Conservation (phyloP, 2,329 filamentous ascomycete genomes). For the Gaeumannomyces sp. region DNA sequence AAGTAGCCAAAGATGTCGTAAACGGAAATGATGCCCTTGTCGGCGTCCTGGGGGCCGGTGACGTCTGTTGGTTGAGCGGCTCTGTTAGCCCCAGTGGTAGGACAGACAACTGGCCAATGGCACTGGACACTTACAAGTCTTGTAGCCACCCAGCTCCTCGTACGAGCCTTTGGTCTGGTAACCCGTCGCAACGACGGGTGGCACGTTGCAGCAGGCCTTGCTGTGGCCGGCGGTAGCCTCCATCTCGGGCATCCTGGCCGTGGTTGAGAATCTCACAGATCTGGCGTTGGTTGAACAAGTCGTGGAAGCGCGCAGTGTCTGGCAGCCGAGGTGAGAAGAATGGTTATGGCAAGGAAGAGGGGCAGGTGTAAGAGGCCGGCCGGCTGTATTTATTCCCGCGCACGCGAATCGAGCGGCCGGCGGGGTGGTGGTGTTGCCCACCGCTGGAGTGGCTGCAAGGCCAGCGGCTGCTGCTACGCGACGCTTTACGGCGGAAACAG, state of each 20-base stretch:
- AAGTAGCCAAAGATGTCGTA: conserved; percentile 68
- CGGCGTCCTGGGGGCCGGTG: conserved; percentile 38
- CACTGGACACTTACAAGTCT: conserved; percentile 35
- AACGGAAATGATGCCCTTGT: conserved; percentile 55
- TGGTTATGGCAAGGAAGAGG: no score
- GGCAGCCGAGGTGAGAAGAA: no score
- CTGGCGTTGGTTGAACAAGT: background rate
- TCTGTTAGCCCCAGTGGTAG: no score
- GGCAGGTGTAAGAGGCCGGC: no score
- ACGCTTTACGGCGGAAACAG: no score
- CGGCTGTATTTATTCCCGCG: no score
- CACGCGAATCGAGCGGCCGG: no score
- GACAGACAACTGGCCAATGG: background rate
- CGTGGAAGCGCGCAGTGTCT: no score
- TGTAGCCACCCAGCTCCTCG: conserved; percentile 35
- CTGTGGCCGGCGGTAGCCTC: conserved; percentile 9
- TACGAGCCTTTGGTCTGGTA: conserved; percentile 41
- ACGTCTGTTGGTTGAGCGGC: conserved; percentile 29
- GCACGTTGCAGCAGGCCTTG: conserved; percentile 36
- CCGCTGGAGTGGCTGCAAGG: no score
- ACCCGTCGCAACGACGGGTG: conserved; percentile 37
- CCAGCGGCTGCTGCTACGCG: no score
- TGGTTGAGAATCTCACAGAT: background rate
- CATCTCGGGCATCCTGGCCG: conserved; percentile 7
- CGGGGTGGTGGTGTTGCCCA: no score